Percentiles rank a stretch among this genome's conserved stretches.
phyloP scores from a whole-genome alignment of 2,329 filamentous ascomycete genomes.

The Fusarium guadeloupense region DNA sequence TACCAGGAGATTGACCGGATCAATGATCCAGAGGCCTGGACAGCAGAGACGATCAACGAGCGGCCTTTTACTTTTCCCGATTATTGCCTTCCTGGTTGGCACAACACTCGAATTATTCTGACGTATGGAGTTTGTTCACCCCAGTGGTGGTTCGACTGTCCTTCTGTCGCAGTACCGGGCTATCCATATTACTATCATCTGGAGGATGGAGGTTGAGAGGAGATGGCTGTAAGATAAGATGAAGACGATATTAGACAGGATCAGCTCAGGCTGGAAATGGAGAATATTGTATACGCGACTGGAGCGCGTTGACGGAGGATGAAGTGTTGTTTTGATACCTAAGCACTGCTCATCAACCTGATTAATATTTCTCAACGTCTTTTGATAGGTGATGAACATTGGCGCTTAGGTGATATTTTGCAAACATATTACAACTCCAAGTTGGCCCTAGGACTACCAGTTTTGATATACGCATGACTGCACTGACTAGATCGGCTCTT shows the following conservation, averaged over 20 bases:
- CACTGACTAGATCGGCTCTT: too few relatives aligned
- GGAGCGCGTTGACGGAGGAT: too few relatives aligned
- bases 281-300: not conserved
- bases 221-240: constrained; percentile 9
- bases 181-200: constrained; percentile 25
- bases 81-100: constrained; percentile 39
- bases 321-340: not conserved
- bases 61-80: constrained; percentile 42
- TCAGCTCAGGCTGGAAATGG: constrained; percentile 20
- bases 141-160: constrained; percentile 31
- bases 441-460: too few relatives aligned
- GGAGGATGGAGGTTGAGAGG: not conserved
- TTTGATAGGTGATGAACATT: not conserved
- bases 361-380: too few relatives aligned
- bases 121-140: constrained; percentile 27
- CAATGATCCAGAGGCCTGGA: constrained; percentile 42
- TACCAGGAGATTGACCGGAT: constrained; percentile 43
- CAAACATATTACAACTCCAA: too few relatives aligned
- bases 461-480: too few relatives aligned
- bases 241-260: constrained; percentile 10
- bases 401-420: not conserved
- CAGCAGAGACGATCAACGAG: constrained; percentile 20
- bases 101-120: constrained; percentile 36
- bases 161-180: constrained; percentile 19
- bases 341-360: too few relatives aligned